Percentiles rank a stretch among this genome's conserved stretches.
phyloP scores from a whole-genome alignment of 257 asterid species.

The Nicotiana knightiana region DNA sequence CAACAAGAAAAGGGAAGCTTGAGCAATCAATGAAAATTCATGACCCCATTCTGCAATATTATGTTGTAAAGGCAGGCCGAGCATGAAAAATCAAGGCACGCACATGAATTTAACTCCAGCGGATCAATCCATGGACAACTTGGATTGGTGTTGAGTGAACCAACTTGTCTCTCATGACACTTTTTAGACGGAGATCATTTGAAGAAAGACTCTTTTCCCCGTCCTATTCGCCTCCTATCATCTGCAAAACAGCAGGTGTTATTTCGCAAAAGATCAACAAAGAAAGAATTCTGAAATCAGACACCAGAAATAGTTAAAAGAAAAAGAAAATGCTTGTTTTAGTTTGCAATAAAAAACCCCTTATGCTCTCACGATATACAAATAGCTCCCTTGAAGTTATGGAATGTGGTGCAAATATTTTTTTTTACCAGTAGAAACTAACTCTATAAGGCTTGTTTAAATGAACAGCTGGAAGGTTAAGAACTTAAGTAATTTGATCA shows the following conservation, averaged over 20 bases:
- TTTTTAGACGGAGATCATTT: not conserved
- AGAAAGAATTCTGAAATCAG: not conserved
- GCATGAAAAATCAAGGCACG: not conserved
- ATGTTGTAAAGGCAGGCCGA: not conserved
- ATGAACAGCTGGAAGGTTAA: not conserved
- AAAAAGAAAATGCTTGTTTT: not conserved
- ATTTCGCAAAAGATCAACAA: not conserved
- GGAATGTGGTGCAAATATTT: not conserved
- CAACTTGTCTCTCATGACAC: not conserved
- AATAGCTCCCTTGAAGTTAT: not conserved
- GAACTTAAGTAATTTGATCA: not conserved
- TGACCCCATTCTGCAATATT: not conserved
- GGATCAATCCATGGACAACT: not conserved
- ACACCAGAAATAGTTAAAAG: not conserved
- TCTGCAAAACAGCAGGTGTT: conserved; percentile 39
- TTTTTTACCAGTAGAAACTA: not conserved
- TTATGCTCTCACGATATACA: not conserved
- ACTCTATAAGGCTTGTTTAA: not conserved
- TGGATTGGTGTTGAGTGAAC: not conserved
- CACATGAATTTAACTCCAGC: not conserved
- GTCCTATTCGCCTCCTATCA: conserved; percentile 62
- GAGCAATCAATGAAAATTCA: not conserved
- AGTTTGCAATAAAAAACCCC: not conserved
- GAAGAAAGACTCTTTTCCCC: not conserved
- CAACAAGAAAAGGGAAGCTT: not conserved